A percentile compares a stretch with the other conserved stretches of the same genome.
Conservation (phyloP, 2,329 filamentous ascomycete genomes). For the Anthostomella pinea region DNA sequence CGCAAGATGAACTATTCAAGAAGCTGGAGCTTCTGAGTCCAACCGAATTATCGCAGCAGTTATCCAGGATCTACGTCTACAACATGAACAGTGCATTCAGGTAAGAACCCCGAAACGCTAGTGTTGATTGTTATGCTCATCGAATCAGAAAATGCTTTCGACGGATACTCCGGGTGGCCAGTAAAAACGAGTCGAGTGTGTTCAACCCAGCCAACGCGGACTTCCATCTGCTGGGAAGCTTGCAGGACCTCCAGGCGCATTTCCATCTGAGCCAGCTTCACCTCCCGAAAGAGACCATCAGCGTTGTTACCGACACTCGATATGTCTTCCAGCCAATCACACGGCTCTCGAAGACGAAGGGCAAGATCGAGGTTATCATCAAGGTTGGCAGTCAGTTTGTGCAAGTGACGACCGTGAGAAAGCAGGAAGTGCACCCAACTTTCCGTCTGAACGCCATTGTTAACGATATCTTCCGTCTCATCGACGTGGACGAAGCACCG, state of each 20-base stretch:
- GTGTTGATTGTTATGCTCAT: slow-evolving; percentile 10
- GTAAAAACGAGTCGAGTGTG: slow-evolving; percentile 57
- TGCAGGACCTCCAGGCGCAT: slow-evolving; percentile 63
- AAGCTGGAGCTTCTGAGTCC: slow-evolving; percentile 62
- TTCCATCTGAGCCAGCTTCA: slow-evolving; percentile 66
- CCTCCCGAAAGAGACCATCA: slow-evolving; percentile 68
- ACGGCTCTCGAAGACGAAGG: slow-evolving; percentile 64
- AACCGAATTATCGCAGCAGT: slow-evolving; percentile 55
- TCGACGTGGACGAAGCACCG: slow-evolving; percentile 65
- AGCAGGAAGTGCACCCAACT: slow-evolving; percentile 64
- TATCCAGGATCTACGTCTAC: slow-evolving; percentile 64
- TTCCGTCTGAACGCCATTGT: slow-evolving; percentile 61
- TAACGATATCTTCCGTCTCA: slow-evolving; percentile 67
- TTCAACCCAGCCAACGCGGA: slow-evolving; percentile 65
- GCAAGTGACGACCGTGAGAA: slow-evolving; percentile 66
- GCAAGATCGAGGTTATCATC: slow-evolving; percentile 67
- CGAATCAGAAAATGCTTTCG: slow-evolving; percentile 58
- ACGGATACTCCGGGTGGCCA: slow-evolving; percentile 58
- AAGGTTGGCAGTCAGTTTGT: slow-evolving; percentile 69
- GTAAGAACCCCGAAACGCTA: slow-evolving; percentile 32
- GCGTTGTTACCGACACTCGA: slow-evolving; percentile 63
- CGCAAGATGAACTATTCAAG: slow-evolving; percentile 63
- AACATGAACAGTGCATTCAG: slow-evolving; percentile 72
- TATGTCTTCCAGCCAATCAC: slow-evolving; percentile 65
- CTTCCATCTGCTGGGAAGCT: slow-evolving; percentile 62